These are phyloP conservation scores for Gracilaria vermiculophylla DNA, from an alignment of 23 red algal genomes.

Conservation along the genomic window DNA sequence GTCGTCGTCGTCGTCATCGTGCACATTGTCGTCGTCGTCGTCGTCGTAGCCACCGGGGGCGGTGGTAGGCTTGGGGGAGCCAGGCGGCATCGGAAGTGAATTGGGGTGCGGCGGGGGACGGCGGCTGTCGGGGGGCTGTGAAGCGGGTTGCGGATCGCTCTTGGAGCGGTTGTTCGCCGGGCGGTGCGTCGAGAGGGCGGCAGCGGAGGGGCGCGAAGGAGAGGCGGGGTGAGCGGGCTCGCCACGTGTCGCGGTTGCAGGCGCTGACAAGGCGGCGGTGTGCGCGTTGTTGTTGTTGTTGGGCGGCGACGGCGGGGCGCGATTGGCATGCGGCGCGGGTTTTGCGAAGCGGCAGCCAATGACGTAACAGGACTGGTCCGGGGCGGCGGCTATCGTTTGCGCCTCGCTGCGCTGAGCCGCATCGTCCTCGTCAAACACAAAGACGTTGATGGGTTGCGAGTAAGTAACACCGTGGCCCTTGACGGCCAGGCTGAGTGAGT, in stretches of 20 bases:
- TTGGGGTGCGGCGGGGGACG: not conserved
- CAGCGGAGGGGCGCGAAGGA: not conserved
- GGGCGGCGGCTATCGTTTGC: not conserved
- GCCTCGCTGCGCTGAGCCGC: not conserved
- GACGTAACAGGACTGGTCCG: conserved; percentile 22
- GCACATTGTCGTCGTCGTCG: not conserved
- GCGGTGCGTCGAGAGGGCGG: not conserved
- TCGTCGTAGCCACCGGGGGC: not conserved
- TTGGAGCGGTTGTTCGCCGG: not conserved
- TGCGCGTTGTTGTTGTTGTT: too few relatives aligned
- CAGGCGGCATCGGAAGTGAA: not conserved
- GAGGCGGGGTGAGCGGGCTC: not conserved
- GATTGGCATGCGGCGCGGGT: not conserved
- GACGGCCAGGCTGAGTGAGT: conserved; percentile 30
- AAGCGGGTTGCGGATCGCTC: not conserved
- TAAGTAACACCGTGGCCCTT: conserved; percentile 64
- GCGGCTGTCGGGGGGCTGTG: not conserved
- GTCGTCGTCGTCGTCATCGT: conserved; percentile 19
- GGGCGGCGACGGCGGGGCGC: too few relatives aligned
- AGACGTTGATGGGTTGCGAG: conserved; percentile 51
- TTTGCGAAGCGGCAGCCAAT: conserved; percentile 50
- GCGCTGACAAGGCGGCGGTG: not conserved
- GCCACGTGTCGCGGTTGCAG: not conserved
- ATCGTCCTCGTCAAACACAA: conserved; percentile 47
- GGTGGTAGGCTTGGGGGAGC: not conserved